Evolutionary conservation across 139 green algal genomes (phyloP).

Genomic region (Picochlorum sp.): DNA sequence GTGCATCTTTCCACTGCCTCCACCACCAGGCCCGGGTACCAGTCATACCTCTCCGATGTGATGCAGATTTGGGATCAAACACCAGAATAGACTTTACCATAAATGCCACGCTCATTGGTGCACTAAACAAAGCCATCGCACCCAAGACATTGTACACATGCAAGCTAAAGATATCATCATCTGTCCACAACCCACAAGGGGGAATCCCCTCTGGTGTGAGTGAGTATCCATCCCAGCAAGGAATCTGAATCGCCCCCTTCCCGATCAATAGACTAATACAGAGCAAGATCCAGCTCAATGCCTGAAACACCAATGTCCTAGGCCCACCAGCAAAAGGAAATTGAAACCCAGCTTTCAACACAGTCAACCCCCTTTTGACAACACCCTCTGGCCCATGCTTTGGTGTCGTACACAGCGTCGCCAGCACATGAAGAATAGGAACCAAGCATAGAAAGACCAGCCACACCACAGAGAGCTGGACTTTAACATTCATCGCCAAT

Average conservation of each 20-base stretch:
- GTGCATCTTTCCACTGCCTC: not conserved
- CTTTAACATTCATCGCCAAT: no score
- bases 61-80: constrained; percentile 28
- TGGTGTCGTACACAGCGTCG: not conserved
- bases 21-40: not conserved
- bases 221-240: no score
- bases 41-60: not conserved
- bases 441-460: not conserved
- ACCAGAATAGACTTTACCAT: constrained; percentile 41
- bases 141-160: not conserved
- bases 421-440: not conserved
- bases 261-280: not conserved
- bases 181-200: no score
- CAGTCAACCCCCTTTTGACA: no score
- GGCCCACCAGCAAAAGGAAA: constrained; percentile 13
- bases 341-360: not conserved
- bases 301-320: constrained; percentile 41
- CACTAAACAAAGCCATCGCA: not conserved
- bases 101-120: constrained; percentile 35
- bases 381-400: not conserved
- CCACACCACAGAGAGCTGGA: not conserved
- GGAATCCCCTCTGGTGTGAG: no score
- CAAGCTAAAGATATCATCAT: not conserved
- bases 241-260: not conserved
- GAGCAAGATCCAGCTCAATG: constrained; percentile 24